Evolutionary conservation across 1,139 yeast species (phyloP).

Genomic region (Yamadazyma kanchanaburiensis): DNA sequence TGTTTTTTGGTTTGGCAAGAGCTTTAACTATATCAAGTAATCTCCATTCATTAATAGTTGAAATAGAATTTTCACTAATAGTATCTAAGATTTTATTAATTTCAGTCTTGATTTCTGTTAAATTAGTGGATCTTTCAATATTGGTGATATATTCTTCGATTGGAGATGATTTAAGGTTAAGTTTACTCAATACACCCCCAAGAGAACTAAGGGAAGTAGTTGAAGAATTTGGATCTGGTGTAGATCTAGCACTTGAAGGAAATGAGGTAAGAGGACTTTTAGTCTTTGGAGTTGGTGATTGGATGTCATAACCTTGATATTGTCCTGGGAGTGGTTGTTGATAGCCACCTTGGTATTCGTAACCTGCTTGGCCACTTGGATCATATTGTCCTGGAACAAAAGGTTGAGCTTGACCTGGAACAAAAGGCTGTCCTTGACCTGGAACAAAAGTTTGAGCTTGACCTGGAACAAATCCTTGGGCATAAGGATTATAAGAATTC

Average conservation of each 20-base stretch:
- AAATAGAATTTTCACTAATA: constrained; percentile 40
- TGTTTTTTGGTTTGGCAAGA: constrained; percentile 68
- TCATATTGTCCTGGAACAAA: constrained; percentile 5
- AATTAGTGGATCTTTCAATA: constrained; percentile 54
- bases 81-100: constrained; percentile 54
- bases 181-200: constrained; percentile 64
- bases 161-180: constrained; percentile 60
- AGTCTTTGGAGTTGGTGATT: constrained; percentile 1
- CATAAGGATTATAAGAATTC: constrained; percentile 10
- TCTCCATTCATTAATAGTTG: constrained; percentile 62
- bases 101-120: constrained; percentile 64
- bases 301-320: constrained; percentile 1
- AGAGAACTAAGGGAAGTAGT: constrained; percentile 72
- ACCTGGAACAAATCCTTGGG: constrained; percentile 14
- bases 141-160: constrained; percentile 56
- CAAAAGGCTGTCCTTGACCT: not conserved
- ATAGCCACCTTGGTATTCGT: constrained; percentile 5
- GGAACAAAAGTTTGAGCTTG: constrained; percentile 3
- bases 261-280: constrained; percentile 17
- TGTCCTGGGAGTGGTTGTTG: constrained; percentile 1
- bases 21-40: constrained; percentile 60
- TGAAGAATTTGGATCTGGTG: constrained; percentile 41
- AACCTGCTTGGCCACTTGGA: constrained; percentile 4
- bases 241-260: constrained; percentile 43
- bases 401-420: constrained; percentile 6